Evolutionary conservation across 768 basidiomycete species (phyloP).

Genomic region (Clitopilus passeckerianus): DNA sequence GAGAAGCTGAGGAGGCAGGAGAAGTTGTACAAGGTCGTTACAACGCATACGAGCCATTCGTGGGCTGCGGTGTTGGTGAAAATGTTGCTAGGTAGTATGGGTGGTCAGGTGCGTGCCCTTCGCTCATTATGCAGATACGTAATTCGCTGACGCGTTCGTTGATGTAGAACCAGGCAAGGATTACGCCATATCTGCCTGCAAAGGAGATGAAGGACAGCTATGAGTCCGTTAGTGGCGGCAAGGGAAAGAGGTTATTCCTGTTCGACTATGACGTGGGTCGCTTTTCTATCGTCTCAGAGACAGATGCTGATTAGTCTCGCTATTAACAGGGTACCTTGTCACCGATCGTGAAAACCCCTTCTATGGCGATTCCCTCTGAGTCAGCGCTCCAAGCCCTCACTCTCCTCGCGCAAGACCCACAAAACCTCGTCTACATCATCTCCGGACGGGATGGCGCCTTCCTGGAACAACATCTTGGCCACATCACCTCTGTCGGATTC

Average conservation of each 20-base stretch:
- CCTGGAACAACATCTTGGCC: slow-evolving; percentile 87
- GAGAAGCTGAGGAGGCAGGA: slow-evolving; percentile 77
- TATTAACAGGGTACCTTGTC: slow-evolving; percentile 80
- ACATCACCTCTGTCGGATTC: slow-evolving; percentile 79
- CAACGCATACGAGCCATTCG: slow-evolving; percentile 89
- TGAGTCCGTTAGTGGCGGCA: slow-evolving; percentile 66
- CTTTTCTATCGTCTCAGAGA: not conserved
- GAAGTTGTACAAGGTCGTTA: slow-evolving; percentile 77
- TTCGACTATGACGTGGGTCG: slow-evolving; percentile 90
- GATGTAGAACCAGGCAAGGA: slow-evolving; percentile 52
- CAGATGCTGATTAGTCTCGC: slow-evolving; percentile 2
- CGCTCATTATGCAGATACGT: not conserved
- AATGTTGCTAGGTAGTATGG: slow-evolving; percentile 81
- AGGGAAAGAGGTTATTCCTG: slow-evolving; percentile 82
- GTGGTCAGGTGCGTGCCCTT: slow-evolving; percentile 40
- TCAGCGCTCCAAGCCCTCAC: slow-evolving; percentile 71
- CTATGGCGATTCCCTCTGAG: slow-evolving; percentile 77
- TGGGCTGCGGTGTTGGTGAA: slow-evolving; percentile 93
- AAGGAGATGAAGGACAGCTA: slow-evolving; percentile 57
- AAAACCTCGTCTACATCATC: slow-evolving; percentile 94
- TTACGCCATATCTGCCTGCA: slow-evolving; percentile 80
- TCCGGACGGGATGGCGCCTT: slow-evolving; percentile 93
- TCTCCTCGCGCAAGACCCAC: slow-evolving; percentile 70
- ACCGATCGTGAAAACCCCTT: slow-evolving; percentile 93
- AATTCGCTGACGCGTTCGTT: not conserved